A percentile compares a stretch with the other conserved stretches of the same genome.
Conservation (phyloP, 257 asterid species). For the Capsicum rhomboideum region DNA sequence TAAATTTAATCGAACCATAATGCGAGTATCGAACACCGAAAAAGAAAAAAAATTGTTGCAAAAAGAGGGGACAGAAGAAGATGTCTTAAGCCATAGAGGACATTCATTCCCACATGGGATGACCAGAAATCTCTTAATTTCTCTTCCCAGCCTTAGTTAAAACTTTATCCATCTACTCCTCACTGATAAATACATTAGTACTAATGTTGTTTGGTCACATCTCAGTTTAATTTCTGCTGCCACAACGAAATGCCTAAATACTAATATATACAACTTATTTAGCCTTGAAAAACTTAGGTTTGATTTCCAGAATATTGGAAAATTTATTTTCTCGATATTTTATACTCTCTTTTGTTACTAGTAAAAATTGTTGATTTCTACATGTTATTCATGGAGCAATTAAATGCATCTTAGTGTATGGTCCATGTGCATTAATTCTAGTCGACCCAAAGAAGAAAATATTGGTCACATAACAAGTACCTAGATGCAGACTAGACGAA, state of each 20-base stretch:
- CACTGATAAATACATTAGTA: background rate
- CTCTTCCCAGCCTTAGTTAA: background rate
- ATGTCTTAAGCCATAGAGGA: background rate
- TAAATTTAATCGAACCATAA: background rate
- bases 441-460: background rate
- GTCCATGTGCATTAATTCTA: background rate
- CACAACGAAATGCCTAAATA: background rate
- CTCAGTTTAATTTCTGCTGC: background rate
- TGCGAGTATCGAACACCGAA: too few relatives aligned
- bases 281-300: background rate
- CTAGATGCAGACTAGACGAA: background rate
- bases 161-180: background rate
- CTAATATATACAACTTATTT: background rate
- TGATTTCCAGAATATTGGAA: background rate
- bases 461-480: background rate
- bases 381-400: background rate
- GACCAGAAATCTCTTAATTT: background rate
- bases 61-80: background rate
- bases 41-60: background rate
- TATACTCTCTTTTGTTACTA: background rate
- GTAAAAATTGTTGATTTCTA: too few relatives aligned
- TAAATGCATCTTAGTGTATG: background rate
- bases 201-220: background rate
- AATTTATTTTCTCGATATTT: fast-evolving
- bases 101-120: background rate